These are phyloP conservation scores for Penicillium sp. DNA, from an alignment of 2,329 filamentous ascomycete species.

Conservation along the genomic window DNA sequence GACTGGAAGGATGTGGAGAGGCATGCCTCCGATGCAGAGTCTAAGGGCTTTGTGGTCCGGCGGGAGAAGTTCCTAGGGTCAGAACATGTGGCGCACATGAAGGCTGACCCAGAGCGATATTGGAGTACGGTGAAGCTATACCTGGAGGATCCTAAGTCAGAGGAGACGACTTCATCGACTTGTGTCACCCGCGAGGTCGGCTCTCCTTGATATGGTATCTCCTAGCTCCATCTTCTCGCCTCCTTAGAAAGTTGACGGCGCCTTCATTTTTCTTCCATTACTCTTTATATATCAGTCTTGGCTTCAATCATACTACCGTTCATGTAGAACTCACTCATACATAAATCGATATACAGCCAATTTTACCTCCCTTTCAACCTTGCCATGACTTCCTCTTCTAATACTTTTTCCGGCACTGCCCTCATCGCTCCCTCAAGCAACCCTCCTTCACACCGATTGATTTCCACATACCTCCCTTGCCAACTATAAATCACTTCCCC, in stretches of 20 bases:
- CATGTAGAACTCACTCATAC: no score
- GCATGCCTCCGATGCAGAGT: slow-evolving; percentile 40
- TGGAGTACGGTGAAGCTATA: slow-evolving; percentile 42
- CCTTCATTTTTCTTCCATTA: neutral
- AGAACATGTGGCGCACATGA: slow-evolving; percentile 49
- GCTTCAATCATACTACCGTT: no score
- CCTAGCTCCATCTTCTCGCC: neutral
- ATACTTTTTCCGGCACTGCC: slow-evolving; percentile 14
- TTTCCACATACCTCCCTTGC: slow-evolving; percentile 56
- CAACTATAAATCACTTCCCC: slow-evolving; percentile 60
- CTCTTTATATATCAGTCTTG: no score
- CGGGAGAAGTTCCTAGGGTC: slow-evolving; percentile 43
- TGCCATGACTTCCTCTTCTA: slow-evolving; percentile 23
- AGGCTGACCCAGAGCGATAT: slow-evolving; percentile 42
- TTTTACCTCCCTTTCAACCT: slow-evolving; percentile 10
- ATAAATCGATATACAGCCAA: no score
- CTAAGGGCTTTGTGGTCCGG: slow-evolving; percentile 38
- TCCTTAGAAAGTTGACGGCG: neutral
- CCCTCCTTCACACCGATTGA: slow-evolving; percentile 53
- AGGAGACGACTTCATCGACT: neutral
- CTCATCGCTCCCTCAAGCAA: slow-evolving; percentile 18
- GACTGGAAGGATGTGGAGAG: slow-evolving; percentile 42
- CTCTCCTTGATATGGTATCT: neutral
- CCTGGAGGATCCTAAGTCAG: slow-evolving; percentile 19
- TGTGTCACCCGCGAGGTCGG: neutral